Conservation (phyloP, 441 rosid species). For the Lepidium campestre region DNA sequence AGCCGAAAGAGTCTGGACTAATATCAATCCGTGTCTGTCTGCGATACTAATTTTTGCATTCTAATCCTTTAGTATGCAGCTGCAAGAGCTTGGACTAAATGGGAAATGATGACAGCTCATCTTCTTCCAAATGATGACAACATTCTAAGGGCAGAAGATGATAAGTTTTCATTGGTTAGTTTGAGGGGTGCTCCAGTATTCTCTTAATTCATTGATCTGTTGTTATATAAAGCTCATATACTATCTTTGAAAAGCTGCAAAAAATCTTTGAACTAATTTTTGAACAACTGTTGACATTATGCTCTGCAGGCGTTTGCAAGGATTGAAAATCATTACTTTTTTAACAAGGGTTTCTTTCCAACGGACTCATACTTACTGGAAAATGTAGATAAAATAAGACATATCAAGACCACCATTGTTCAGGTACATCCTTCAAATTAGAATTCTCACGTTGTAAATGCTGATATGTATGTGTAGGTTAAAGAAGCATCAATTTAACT, state of each 20-base stretch:
- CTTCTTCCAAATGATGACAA: conserved; percentile 73
- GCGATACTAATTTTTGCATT: not conserved
- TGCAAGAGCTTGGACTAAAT: conserved; percentile 91
- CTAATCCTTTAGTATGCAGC: conserved; percentile 65
- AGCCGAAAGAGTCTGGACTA: not conserved
- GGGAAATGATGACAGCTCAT: conserved; percentile 98
- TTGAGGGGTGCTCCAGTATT: not conserved
- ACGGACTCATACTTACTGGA: conserved; percentile 76
- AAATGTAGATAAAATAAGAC: conserved; percentile 77
- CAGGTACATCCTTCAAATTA: conserved; percentile 42
- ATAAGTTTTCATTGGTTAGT: conserved; percentile 75
- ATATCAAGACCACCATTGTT: conserved; percentile 70
- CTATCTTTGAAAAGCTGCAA: not conserved
- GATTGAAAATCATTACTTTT: conserved; percentile 89
- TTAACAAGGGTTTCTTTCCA: conserved; percentile 75
- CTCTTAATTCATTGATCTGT: not conserved
- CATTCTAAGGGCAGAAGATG: conserved; percentile 82
- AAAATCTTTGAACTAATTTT: not conserved
- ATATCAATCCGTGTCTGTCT: not conserved
- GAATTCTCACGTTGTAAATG: not conserved
- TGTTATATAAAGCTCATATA: not conserved
- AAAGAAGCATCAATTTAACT: not conserved
- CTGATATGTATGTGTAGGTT: not conserved
- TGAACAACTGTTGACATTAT: not conserved
- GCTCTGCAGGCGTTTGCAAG: conserved; percentile 88